A percentile compares a stretch with the other conserved stretches of the same genome.
Evolutionary conservation across 768 basidiomycete genomes (phyloP).

Genomic region (Suillus cothurnatus): DNA sequence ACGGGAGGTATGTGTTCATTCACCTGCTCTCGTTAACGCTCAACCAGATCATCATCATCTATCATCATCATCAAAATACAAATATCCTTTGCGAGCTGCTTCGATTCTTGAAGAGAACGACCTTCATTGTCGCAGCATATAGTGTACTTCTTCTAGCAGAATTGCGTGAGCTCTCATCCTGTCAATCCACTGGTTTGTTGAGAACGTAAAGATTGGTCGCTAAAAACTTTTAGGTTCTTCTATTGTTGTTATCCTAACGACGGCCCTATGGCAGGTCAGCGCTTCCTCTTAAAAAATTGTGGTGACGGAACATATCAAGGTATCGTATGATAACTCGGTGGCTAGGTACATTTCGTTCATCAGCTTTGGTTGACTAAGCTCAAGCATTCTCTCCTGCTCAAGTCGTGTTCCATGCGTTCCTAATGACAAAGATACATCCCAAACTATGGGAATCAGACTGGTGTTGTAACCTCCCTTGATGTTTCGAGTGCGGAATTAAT

Average conservation of each 20-base stretch:
- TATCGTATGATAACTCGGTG: background rate
- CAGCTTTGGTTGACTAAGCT: background rate
- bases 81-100: background rate
- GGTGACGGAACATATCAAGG: background rate
- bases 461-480: background rate
- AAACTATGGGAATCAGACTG: background rate
- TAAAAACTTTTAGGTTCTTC: background rate
- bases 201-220: background rate
- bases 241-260: background rate
- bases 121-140: background rate
- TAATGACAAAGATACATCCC: background rate
- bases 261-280: background rate
- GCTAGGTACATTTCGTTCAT: background rate
- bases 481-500: background rate
- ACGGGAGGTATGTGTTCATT: background rate
- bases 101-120: background rate
- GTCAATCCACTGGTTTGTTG: background rate
- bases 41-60: background rate
- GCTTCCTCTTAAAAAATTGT: background rate
- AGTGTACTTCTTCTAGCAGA: background rate
- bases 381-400: background rate
- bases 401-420: background rate
- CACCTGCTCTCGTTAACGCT: background rate
- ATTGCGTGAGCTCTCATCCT: background rate
- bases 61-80: background rate